Evolutionary conservation across 108 stramenopile species (phyloP).

Genomic region (Discostella stelligeroides): DNA sequence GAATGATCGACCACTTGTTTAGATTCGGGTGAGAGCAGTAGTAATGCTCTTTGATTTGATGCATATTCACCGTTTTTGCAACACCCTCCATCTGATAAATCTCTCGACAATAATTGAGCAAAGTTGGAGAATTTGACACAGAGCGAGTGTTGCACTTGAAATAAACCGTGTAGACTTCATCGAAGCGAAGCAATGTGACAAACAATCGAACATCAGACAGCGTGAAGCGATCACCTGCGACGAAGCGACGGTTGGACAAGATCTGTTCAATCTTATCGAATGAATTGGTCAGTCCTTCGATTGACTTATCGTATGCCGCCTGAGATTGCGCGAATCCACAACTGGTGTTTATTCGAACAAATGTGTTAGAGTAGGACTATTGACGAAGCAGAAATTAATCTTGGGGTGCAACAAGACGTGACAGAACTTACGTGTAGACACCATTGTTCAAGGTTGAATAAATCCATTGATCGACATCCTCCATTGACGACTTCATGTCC

Average conservation of each 20-base stretch:
- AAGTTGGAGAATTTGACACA: slow-evolving; percentile 77
- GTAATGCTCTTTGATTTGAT: slow-evolving; percentile 96
- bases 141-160: slow-evolving; percentile 92
- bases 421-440: slow-evolving; percentile 65
- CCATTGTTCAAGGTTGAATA: slow-evolving; percentile 95
- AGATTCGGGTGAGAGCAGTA: slow-evolving; percentile 86
- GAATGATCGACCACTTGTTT: slow-evolving; percentile 86
- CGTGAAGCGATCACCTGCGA: slow-evolving; percentile 85
- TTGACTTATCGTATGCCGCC: slow-evolving; percentile 89
- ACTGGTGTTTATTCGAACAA: too few relatives aligned
- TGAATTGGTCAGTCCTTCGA: slow-evolving; percentile 84
- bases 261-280: slow-evolving; percentile 86
- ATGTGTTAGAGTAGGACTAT: too few relatives aligned
- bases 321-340: slow-evolving; percentile 97
- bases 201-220: slow-evolving; percentile 96
- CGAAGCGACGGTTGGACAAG: slow-evolving; percentile 77
- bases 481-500: slow-evolving; percentile 71
- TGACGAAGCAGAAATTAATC: too few relatives aligned
- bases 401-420: too few relatives aligned
- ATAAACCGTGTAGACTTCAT: slow-evolving; percentile 90
- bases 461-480: slow-evolving; percentile 89
- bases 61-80: slow-evolving; percentile 88
- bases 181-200: slow-evolving; percentile 92
- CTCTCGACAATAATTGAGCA: slow-evolving; percentile 94
- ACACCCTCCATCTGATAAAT: slow-evolving; percentile 93